phyloP scores from a whole-genome alignment of 164 flowering plant species.

The Dillenia suffruticosa region DNA sequence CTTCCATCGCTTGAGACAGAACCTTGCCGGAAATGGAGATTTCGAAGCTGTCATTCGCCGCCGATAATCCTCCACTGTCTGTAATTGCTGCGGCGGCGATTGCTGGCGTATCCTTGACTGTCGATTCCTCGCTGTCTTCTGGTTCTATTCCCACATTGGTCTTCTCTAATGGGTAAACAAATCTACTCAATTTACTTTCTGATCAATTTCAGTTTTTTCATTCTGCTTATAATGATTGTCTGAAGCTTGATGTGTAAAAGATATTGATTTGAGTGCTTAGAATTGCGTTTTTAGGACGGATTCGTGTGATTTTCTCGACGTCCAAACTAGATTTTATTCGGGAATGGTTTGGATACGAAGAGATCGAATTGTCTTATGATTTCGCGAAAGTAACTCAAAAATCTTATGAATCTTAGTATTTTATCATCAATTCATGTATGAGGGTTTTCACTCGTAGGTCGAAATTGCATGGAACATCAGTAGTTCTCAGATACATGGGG shows the following conservation, averaged over 20 bases:
- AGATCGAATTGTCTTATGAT: too few relatives aligned
- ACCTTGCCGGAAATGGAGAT: conserved; percentile 3
- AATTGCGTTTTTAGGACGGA: background rate
- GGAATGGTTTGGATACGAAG: background rate
- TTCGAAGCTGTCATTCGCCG: conserved; percentile 30
- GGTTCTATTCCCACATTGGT: conserved; percentile 42
- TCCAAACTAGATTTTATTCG: background rate
- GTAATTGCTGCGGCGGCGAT: conserved; percentile 54
- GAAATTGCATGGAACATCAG: conserved; percentile 48
- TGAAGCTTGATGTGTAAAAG: background rate
- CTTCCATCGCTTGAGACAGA: too few relatives aligned
- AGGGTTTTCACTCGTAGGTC: conserved; percentile 21
- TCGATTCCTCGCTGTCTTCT: conserved; percentile 39
- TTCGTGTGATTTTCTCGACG: background rate
- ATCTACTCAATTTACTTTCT: background rate
- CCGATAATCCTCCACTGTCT: conserved; percentile 51
- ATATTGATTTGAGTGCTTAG: background rate
- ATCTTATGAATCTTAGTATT: too few relatives aligned
- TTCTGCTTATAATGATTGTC: background rate
- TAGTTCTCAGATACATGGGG: conserved; percentile 59
- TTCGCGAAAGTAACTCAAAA: too few relatives aligned
- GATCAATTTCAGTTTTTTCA: background rate
- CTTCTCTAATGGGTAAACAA: conserved; percentile 49
- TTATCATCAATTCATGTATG: background rate
- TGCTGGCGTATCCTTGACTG: conserved; percentile 31